Evolutionary conservation across 2,329 filamentous ascomycete genomes (phyloP).

Genomic region (Beauveria sp.): DNA sequence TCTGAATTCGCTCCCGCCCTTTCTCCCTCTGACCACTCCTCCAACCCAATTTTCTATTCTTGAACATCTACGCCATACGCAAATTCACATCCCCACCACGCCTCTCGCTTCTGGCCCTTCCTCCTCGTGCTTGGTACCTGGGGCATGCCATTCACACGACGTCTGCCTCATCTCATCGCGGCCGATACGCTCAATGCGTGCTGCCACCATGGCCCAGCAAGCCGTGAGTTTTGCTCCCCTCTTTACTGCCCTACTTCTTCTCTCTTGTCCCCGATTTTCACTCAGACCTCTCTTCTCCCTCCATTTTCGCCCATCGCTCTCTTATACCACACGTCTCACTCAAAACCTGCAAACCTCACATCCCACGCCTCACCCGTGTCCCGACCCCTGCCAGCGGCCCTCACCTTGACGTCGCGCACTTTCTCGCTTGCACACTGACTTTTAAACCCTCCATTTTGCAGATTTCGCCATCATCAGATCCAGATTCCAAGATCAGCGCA

Average conservation of each 20-base stretch:
- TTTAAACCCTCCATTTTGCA: constrained; percentile 17
- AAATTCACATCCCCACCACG: neutral
- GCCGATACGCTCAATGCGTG: constrained; percentile 26
- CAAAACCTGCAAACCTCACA: constrained; percentile 2
- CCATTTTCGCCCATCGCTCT: constrained; percentile 1
- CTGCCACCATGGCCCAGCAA: constrained; percentile 32
- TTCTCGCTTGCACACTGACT: neutral
- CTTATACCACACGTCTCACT: constrained; percentile 2
- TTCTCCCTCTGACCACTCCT: neutral
- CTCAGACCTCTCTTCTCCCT: constrained; percentile 17
- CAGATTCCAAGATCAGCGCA: constrained; percentile 25
- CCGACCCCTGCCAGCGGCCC: neutral
- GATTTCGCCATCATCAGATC: constrained; percentile 29
- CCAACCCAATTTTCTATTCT: neutral
- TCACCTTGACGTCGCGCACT: neutral
- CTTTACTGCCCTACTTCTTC: constrained; percentile 6
- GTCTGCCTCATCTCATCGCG: constrained; percentile 23
- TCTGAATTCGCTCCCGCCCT: neutral
- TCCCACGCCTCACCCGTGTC: neutral
- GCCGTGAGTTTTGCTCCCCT: constrained; percentile 23
- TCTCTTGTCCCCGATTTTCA: constrained; percentile 13
- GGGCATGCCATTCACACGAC: constrained; percentile 23
- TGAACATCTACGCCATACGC: neutral
- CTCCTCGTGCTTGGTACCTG: constrained; percentile 16
- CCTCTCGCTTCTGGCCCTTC: constrained; percentile 12